These are phyloP conservation scores for Carnegiea gigantea DNA, from an alignment of 179 eudicot species.

Conservation along the genomic window DNA sequence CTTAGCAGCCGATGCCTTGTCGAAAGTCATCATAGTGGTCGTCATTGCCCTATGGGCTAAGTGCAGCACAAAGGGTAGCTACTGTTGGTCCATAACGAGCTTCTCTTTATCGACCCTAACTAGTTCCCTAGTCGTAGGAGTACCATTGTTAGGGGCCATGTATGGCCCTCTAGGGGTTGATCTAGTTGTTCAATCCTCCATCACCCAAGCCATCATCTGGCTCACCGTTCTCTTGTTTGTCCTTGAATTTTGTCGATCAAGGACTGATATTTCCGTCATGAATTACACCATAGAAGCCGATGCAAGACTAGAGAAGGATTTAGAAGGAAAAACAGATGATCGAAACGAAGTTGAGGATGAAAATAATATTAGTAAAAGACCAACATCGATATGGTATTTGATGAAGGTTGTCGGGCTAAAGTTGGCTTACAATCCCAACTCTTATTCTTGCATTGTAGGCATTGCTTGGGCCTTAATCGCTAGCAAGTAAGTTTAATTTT, in stretches of 20 bases:
- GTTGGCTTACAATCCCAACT: slow-evolving; percentile 71
- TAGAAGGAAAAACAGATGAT: slow-evolving; percentile 25
- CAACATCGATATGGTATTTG: slow-evolving; percentile 44
- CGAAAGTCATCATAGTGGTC: slow-evolving; percentile 57
- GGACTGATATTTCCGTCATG: slow-evolving; percentile 21
- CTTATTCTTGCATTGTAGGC: slow-evolving; percentile 77
- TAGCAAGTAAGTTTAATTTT: slow-evolving; percentile 44
- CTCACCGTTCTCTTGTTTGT: slow-evolving; percentile 49
- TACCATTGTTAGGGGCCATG: slow-evolving; percentile 66
- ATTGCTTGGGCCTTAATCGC: slow-evolving; percentile 70
- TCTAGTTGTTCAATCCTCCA: slow-evolving; percentile 62
- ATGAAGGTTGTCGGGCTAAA: slow-evolving; percentile 60
- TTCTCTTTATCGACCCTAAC: slow-evolving; percentile 57
- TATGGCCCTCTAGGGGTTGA: slow-evolving; percentile 50
- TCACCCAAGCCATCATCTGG: slow-evolving; percentile 63
- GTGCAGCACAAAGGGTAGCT: slow-evolving; percentile 56
- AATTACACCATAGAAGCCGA: background rate
- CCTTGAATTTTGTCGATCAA: slow-evolving; percentile 48
- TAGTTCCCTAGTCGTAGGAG: slow-evolving; percentile 61
- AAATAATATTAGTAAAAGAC: background rate
- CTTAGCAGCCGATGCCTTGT: slow-evolving; percentile 62
- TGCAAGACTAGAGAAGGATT: slow-evolving; percentile 23
- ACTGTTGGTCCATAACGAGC: slow-evolving; percentile 65
- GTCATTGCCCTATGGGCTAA: slow-evolving; percentile 65
- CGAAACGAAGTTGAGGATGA: background rate